Conservation (phyloP, 2,329 filamentous ascomycete genomes). For the Penicillium olsonii region DNA sequence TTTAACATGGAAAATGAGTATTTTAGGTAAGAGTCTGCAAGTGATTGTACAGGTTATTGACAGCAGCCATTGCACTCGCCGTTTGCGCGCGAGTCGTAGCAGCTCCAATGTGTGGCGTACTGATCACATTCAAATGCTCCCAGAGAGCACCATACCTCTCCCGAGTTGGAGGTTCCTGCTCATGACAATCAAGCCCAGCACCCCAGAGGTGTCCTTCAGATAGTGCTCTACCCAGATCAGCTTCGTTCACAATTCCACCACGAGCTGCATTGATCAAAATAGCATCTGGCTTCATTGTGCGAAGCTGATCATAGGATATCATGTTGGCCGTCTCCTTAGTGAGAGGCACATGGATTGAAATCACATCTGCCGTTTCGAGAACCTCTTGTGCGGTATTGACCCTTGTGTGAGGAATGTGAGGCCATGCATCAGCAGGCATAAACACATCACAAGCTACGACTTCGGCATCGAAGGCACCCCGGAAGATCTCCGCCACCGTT, state of each 20-base stretch:
- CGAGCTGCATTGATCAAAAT: constrained; percentile 46
- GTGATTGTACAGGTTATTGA: constrained; percentile 32
- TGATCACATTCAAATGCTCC: constrained; percentile 38
- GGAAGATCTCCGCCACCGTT: constrained; percentile 40
- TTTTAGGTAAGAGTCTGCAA: neutral
- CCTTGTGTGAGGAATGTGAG: constrained; percentile 34
- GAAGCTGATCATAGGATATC: constrained; percentile 34
- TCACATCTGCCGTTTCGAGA: constrained; percentile 33
- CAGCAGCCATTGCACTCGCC: constrained; percentile 37
- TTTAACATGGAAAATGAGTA: neutral
- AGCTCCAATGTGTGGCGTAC: constrained; percentile 51
- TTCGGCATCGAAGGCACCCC: constrained; percentile 36
- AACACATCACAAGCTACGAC: constrained; percentile 43
- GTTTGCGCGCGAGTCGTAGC: constrained; percentile 44
- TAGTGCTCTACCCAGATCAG: constrained; percentile 34
- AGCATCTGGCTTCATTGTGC: constrained; percentile 40
- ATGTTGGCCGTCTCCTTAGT: constrained; percentile 35
- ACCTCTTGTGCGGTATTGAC: constrained; percentile 36
- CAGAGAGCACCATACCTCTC: constrained; percentile 39
- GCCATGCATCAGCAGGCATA: constrained; percentile 34
- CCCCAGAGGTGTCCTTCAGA: constrained; percentile 40
- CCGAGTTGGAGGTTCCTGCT: constrained; percentile 41
- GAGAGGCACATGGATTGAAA: constrained; percentile 43
- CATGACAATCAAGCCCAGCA: constrained; percentile 45
- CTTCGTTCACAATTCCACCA: constrained; percentile 45